Evolutionary conservation across 2,329 filamentous ascomycete species (phyloP).

Genomic region (Cladosporium cucumerinum): DNA sequence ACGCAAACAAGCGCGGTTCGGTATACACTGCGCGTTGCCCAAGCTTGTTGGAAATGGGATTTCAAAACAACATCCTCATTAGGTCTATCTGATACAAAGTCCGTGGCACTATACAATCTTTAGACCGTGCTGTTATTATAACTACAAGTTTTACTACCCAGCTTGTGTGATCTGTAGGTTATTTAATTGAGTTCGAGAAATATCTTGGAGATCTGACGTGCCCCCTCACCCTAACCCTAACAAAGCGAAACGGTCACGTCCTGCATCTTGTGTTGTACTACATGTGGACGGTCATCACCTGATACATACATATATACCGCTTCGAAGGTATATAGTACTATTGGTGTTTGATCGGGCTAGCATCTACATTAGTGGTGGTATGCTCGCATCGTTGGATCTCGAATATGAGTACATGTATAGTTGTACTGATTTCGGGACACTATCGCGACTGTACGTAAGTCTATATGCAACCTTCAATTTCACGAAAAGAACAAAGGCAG

Average conservation of each 20-base stretch:
- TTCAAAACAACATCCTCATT: background rate
- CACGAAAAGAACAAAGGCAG: background rate
- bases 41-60: background rate
- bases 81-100: background rate
- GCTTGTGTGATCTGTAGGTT: background rate
- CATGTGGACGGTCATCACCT: too few relatives aligned
- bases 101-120: background rate
- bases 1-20: background rate
- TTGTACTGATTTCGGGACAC: too few relatives aligned
- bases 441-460: too few relatives aligned
- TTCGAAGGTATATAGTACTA: too few relatives aligned
- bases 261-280: background rate
- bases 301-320: too few relatives aligned
- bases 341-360: too few relatives aligned
- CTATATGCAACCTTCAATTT: too few relatives aligned
- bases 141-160: background rate
- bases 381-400: too few relatives aligned
- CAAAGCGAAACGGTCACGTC: background rate
- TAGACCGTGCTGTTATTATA: fast-evolving
- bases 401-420: too few relatives aligned
- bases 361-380: too few relatives aligned
- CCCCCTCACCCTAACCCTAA: background rate
- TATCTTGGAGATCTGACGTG: fast-evolving
- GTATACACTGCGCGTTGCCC: background rate
- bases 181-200: background rate